Percentiles rank a stretch among this genome's conserved stretches.
phyloP scores from a whole-genome alignment of 1,284 basidiomycete species.

The Sporisorium scitamineum region DNA sequence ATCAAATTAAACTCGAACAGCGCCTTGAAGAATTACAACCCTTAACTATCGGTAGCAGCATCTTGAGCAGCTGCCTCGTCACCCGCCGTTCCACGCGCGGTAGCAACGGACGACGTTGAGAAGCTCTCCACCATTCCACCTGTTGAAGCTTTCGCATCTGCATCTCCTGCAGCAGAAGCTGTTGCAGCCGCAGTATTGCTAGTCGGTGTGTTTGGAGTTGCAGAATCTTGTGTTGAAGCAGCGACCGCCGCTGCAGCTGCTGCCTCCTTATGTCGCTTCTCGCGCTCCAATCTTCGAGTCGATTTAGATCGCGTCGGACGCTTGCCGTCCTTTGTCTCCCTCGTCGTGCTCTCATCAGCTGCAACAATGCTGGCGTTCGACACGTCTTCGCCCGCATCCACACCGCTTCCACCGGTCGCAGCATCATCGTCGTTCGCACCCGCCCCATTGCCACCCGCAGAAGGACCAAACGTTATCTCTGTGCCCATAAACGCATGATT shows the following conservation, averaged over 20 bases:
- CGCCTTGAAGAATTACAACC: too few species aligned
- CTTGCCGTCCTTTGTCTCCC: constrained; percentile 28
- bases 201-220: constrained; percentile 26
- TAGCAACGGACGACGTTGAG: constrained; percentile 37
- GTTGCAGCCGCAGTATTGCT: neutral
- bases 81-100: constrained; percentile 10
- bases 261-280: constrained; percentile 41
- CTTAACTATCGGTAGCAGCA: neutral
- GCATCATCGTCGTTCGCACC: neutral
- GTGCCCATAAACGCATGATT: constrained; percentile 61
- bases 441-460: neutral
- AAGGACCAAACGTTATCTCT: constrained; percentile 32
- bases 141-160: neutral
- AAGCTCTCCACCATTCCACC: constrained; percentile 34
- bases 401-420: neutral
- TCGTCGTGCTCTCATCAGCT: constrained; percentile 4
- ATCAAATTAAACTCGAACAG: too few species aligned
- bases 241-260: constrained; percentile 9
- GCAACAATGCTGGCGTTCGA: constrained; percentile 2
- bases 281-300: constrained; percentile 26
- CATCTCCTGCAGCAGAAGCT: neutral
- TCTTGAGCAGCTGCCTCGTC: neutral
- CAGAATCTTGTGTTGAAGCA: constrained; percentile 1
- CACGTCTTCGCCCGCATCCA: neutral
- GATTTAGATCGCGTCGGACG: constrained; percentile 27